Evolutionary conservation across 1,284 basidiomycete species (phyloP).

Genomic region (Clitocybe nebularis): DNA sequence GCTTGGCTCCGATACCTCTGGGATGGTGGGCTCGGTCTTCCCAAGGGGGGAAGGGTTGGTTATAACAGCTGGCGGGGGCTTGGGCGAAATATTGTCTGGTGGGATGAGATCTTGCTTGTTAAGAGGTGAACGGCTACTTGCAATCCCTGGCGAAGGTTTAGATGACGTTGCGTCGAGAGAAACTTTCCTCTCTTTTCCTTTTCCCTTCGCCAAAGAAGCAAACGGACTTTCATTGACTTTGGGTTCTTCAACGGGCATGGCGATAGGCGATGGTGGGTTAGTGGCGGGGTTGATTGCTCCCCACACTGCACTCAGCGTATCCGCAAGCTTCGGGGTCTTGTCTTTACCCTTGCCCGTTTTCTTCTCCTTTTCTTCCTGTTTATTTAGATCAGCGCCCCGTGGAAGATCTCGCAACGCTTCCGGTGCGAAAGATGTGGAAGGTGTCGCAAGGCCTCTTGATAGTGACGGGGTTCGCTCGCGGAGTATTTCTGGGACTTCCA

Average conservation of each 20-base stretch:
- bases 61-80: constrained; percentile 12
- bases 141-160: constrained; percentile 13
- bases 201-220: constrained; percentile 1
- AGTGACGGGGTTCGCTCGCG: constrained; percentile 14
- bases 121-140: constrained; percentile 9
- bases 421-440: constrained; percentile 13
- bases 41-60: constrained; percentile 11
- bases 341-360: constrained; percentile 20
- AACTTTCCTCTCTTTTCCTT: constrained; percentile 5
- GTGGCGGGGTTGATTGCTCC: constrained; percentile 10
- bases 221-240: constrained; percentile 6
- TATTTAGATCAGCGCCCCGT: constrained; percentile 19
- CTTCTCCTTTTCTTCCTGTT: constrained; percentile 13
- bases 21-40: constrained; percentile 1
- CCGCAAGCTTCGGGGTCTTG: constrained; percentile 10
- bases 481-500: constrained; percentile 12
- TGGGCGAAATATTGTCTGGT: constrained; percentile 5
- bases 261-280: constrained; percentile 7
- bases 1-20: not conserved
- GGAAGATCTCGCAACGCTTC: constrained; percentile 17
- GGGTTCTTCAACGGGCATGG: constrained; percentile 1
- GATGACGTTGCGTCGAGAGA: constrained; percentile 4
- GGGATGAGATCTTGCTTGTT: too few relatives aligned
- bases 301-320: constrained; percentile 10
- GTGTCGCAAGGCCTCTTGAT: constrained; percentile 8